Evolutionary conservation across 2,329 filamentous ascomycete genomes (phyloP), one percentile per base, ranked within the genome.

Genomic region (Ascochyta lentis): DNA sequence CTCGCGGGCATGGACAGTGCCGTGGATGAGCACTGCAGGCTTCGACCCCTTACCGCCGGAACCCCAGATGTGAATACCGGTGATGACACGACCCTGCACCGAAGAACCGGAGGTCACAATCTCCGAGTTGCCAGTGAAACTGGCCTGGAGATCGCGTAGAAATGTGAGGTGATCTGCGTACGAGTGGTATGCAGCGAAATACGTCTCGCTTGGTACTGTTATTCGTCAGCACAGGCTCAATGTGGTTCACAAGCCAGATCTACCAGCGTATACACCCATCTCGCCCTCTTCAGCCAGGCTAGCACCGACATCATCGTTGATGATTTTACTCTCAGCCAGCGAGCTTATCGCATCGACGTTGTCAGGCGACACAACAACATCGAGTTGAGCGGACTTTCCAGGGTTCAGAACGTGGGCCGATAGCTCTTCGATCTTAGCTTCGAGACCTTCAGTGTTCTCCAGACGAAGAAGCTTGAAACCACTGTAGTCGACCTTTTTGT

Each of bases 41-140:
- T 70, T 73, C 16, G 70, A 71, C 48, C 72, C 71, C 40, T 72
- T 71, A n/a, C 73, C 73, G 0, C 71, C 70, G 26, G 62, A 68
- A 7, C 73, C 73, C 72, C 72, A 76, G 59, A 76, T 74, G 40
- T 76, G 73, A 49, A 76, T 75, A 35, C 73, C 73, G 23, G 68
- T 74, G 40, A 75, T 52, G 15, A 61, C 56, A 22, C 73, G 67
- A 37, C 72, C 71, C 31, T 75, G 65, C 1, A 70, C 66, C 2
- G 73, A 75, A 10, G 60, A 67, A 9, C 73, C 73, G 1, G 69
- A 60, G 7, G 67, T 73, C 34, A 74, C 58, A 29, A 76, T 69
- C 53, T 73, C 72, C 0, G 73, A 74, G 34, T 73, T 66, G 40
- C 57, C 50, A 6, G 72, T 67, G 49, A 64, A 74, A 2, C 70